These are phyloP conservation scores for Aureobasidium pullulans DNA, from an alignment of 2,329 filamentous ascomycete genomes.

Conservation along the genomic window DNA sequence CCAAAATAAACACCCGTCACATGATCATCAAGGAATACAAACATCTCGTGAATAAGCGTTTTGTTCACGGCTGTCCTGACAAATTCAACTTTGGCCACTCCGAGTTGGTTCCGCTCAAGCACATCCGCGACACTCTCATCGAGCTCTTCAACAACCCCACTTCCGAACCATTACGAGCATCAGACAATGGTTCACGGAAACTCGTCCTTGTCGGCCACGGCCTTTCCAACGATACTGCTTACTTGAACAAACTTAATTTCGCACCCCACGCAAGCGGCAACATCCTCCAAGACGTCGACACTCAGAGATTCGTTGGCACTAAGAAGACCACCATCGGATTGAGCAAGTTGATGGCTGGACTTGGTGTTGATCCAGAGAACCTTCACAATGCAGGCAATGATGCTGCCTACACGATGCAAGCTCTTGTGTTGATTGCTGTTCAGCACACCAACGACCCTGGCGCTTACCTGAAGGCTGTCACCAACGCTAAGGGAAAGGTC, in stretches of 20 bases:
- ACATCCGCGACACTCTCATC: slow-evolving; percentile 16
- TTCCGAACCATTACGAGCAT: not conserved
- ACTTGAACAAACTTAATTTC: slow-evolving; percentile 17
- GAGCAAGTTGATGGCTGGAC: slow-evolving; percentile 15
- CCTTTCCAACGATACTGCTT: slow-evolving; percentile 19
- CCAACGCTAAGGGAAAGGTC: not conserved
- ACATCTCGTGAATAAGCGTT: slow-evolving; percentile 19
- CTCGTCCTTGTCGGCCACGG: slow-evolving; percentile 23
- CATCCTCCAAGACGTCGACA: slow-evolving; percentile 19
- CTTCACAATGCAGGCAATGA: slow-evolving; percentile 20
- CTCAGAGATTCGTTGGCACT: slow-evolving; percentile 17
- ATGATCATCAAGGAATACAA: slow-evolving; percentile 21
- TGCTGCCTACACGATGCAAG: slow-evolving; percentile 19
- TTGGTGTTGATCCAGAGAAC: slow-evolving; percentile 12
- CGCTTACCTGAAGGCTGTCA: not conserved
- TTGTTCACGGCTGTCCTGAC: slow-evolving; percentile 22
- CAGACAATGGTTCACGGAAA: slow-evolving; percentile 7
- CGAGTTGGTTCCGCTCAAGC: slow-evolving; percentile 15
- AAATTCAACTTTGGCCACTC: slow-evolving; percentile 23
- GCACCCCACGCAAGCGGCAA: slow-evolving; percentile 8
- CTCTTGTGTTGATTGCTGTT: slow-evolving; percentile 19
- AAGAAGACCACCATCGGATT: slow-evolving; percentile 18
- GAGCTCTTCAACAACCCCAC: slow-evolving; percentile 10
- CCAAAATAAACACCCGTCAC: slow-evolving; percentile 20
- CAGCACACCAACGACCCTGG: slow-evolving; percentile 14